Conservation (phyloP, 306 rosid species). For the Senna siamea region DNA sequence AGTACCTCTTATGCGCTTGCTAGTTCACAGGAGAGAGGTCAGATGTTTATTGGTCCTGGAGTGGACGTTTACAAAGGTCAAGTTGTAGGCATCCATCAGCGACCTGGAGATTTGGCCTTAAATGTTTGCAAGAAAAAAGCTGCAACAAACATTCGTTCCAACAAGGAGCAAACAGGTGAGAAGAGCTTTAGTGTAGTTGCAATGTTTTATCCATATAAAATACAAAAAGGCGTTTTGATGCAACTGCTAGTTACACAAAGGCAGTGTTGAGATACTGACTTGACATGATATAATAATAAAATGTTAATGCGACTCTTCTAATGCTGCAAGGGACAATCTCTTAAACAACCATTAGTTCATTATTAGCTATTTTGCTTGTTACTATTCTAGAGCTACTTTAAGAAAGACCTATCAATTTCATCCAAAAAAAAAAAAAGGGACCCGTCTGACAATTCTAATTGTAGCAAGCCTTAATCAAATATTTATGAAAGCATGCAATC, state of each 20-base stretch:
- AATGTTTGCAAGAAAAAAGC: conserved; percentile 98
- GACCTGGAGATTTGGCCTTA: conserved; percentile 88
- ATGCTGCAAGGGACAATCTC: not conserved
- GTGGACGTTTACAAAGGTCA: conserved; percentile 87
- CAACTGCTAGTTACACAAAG: conserved; percentile 15
- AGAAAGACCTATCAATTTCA: not conserved
- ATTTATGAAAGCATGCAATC: not conserved
- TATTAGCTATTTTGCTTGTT: conserved; percentile 3
- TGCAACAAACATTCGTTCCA: conserved; percentile 93
- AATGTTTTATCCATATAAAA: conserved; percentile 17
- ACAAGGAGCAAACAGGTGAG: conserved; percentile 91
- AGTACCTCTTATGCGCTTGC: conserved; percentile 85
- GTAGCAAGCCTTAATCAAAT: conserved; percentile 11
- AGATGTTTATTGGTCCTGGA: conserved; percentile 88
- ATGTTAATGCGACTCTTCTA: not conserved
- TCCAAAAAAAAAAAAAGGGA: not conserved
- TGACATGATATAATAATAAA: conserved; percentile 15
- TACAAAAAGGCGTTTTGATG: conserved; percentile 12
- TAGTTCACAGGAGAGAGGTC: conserved; percentile 96
- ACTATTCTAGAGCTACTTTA: not conserved
- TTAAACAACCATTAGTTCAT: conserved; percentile 1
- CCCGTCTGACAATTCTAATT: conserved; percentile 1
- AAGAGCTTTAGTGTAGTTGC: conserved; percentile 33
- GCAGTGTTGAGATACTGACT: not conserved
- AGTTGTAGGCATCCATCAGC: conserved; percentile 95